A percentile compares a stretch with the other conserved stretches of the same genome.
Evolutionary conservation across 1,139 yeast genomes (phyloP).

Genomic region (Geotrichum citri-aurantii): DNA sequence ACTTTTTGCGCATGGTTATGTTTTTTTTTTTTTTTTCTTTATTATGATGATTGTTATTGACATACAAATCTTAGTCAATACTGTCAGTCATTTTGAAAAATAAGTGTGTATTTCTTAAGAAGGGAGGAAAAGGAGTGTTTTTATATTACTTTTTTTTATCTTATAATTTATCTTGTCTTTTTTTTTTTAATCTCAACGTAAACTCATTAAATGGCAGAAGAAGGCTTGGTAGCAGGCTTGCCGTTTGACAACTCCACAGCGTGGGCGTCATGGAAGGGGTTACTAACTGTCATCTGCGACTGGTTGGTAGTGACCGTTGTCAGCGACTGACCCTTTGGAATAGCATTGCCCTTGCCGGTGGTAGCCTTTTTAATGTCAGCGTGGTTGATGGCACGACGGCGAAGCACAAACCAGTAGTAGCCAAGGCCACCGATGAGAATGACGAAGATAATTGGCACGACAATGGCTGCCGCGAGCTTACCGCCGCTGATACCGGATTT

Average conservation of each 20-base stretch:
- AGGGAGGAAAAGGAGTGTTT: too few species aligned
- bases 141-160: background rate
- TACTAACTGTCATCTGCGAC: conserved; percentile 15
- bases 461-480: conserved; percentile 40
- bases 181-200: conserved; percentile 4
- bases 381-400: conserved; percentile 11
- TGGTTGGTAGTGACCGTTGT: conserved; percentile 9
- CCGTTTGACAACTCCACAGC: conserved; percentile 15
- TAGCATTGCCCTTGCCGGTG: conserved; percentile 11
- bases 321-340: conserved; percentile 11
- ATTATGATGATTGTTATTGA: too few species aligned
- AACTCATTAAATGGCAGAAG: conserved; percentile 14
- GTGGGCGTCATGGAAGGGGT: conserved; percentile 18
- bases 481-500: conserved; percentile 24
- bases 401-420: conserved; percentile 18
- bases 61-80: too few species aligned
- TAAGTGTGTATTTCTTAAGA: background rate
- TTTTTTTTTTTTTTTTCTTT: background rate
- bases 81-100: background rate
- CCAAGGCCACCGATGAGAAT: conserved; percentile 17
- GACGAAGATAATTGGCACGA: conserved; percentile 39
- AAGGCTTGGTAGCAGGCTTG: conserved; percentile 5
- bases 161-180: background rate
- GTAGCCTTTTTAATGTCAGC: conserved; percentile 5
- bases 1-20: too few species aligned